Base-by-base conservation (phyloP, 495 filamentous ascomycete species). In the Parmelia sp. region DNA sequence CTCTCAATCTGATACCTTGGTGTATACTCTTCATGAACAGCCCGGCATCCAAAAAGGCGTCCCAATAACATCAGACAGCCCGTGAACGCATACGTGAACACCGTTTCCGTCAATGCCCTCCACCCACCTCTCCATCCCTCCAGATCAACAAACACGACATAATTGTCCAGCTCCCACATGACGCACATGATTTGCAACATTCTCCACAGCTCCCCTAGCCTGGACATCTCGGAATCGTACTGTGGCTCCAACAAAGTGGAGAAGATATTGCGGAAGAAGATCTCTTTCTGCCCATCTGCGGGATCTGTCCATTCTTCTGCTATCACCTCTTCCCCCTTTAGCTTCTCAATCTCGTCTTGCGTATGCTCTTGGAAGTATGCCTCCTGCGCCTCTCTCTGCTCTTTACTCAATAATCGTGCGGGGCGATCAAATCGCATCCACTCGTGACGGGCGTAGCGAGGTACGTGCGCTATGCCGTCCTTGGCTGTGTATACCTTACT, bases 271-370 rank as follows among this genome's bases (percentile, higher is more conserved):
- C 61, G 37, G 19, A 63, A 63, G 53, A 63, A 63, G 0, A 63
- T 23, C 37, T 58, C 61, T 36, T 63, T 63, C 15, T 63, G 49
- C 2, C 61, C 61, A 33, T 63, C 61, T 9, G 35, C 19, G 0
- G 61, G 61, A n/a, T 63, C 61, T 39, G 61, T 63, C 61, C 61
- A 63, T 23, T 57, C 61, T 44, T 63, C 53, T 4, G 31, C 61
- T 25, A 63, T 55, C 19, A 58, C 0, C 14, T 63, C 61, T 17
- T 3, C 49, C 14, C 33, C 37, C n/a, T 27, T 33, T 27, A 63
- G 17, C 27, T 19, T 58, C 14, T 33, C 36, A 33, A 63, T 4
- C 23, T 21, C 37, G 2, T 57, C 53, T 7, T 58, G 39, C 14
- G 27, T 37, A 2, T 44, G 36, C 11, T 58, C 53, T 7, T 21